A percentile compares a stretch with the other conserved stretches of the same genome.
Conservation (phyloP, 257 asterid species). For the Phtheirospermum japonicum region DNA sequence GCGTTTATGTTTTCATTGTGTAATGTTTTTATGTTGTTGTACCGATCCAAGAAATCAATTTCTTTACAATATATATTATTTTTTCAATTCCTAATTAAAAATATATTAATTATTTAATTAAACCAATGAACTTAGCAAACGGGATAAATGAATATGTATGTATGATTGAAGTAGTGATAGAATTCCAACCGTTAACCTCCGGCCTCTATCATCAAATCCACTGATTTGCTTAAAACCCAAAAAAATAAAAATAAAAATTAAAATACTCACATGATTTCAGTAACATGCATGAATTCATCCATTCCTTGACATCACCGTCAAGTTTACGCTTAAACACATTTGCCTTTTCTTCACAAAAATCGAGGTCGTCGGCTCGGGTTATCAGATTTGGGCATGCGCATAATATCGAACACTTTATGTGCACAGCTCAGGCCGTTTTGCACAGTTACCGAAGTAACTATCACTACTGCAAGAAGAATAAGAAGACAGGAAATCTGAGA, state of each 20-base stretch:
- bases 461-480: conserved; percentile 21
- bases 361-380: conserved; percentile 24
- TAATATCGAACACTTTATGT: conserved; percentile 30
- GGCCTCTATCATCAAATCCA: conserved; percentile 10
- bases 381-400: conserved; percentile 43
- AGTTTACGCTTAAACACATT: conserved; percentile 26
- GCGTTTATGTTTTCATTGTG: too few relatives aligned
- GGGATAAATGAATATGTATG: too few relatives aligned
- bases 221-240: background rate
- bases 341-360: conserved; percentile 15
- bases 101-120: too few relatives aligned
- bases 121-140: too few relatives aligned
- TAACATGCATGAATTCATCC: conserved; percentile 50
- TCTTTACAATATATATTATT: too few relatives aligned
- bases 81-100: too few relatives aligned
- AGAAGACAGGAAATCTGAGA: conserved; percentile 35
- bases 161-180: too few relatives aligned
- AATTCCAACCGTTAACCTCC: too few relatives aligned
- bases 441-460: conserved; percentile 25
- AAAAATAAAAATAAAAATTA: background rate
- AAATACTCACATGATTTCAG: conserved; percentile 29
- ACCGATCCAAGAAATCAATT: too few relatives aligned
- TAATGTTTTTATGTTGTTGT: too few relatives aligned
- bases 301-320: conserved; percentile 33
- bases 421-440: conserved; percentile 27